Evolutionary conservation across 1,139 yeast species (phyloP), one percentile per base, ranked within the genome.

Genomic region (Suhomyces wounanorum): DNA sequence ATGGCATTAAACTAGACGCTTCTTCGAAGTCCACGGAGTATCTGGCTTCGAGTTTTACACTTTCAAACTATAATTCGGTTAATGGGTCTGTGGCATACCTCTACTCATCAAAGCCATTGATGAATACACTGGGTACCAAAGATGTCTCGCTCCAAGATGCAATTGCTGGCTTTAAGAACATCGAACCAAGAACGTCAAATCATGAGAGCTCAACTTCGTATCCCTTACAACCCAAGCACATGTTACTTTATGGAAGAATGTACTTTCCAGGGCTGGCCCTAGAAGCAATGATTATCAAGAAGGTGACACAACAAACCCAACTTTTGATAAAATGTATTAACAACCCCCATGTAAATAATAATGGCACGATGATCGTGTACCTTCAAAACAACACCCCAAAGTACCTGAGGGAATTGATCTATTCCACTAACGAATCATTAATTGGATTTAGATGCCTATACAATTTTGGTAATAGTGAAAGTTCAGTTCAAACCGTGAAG

Each of bases 361-460:
- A 79, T 54, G 81, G 83, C 1, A 79, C 83, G 21, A 68, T 90
- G 71, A 89, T 96, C 0, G 68, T 87, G 23, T 87, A 86, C 55
- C 75, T 85, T 57, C 97, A 91, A 63, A 78, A 82, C 45, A 86
- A 87, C 61, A 76, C 82, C 1, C 84, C 86, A 1, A 78, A 77
- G 50, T 81, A 81, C 58, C 82, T 89, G 62, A 82, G 88, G 51
- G 99, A 95, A 64, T 77, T 85, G 55, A 80, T 92, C 8, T 90
- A 84, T 66, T 88, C 96, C n/a, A 86, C 97, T 8, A 89, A 89
- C 59, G 98, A 94, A 61, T 83, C 92, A 0, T 73, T 95, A n/a
- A 60, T 90, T 26, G 99, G 99, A 0, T 80, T 89, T 55, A 72
- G 98, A 51, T 84, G 87, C 45, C 73, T 92, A 46, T 90, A 89